Evolutionary conservation across 768 basidiomycete species (phyloP).

Genomic region (Cubamyces sp.): DNA sequence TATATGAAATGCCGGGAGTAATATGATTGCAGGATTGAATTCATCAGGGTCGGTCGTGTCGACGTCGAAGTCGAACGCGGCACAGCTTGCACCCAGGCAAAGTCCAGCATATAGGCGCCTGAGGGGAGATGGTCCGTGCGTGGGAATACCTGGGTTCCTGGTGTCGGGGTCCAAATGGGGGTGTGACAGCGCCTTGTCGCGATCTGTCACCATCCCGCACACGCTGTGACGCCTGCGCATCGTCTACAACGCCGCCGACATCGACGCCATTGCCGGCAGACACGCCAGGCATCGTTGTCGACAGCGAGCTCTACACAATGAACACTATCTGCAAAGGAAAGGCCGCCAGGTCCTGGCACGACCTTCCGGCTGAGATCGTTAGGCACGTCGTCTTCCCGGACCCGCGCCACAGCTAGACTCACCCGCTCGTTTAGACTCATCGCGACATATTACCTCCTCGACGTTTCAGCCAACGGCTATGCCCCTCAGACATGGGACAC

Average conservation of each 20-base stretch:
- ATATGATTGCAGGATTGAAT: too few species aligned
- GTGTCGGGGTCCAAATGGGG: constrained; percentile 21
- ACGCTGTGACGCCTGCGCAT: constrained; percentile 33
- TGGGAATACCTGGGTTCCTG: constrained; percentile 26
- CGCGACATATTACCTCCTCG: constrained; percentile 60
- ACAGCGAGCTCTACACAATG: constrained; percentile 3
- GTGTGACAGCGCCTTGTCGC: constrained; percentile 34
- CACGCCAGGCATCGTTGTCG: constrained; percentile 1
- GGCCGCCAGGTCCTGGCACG: constrained; percentile 60
- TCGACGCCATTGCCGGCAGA: background rate
- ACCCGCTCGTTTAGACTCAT: constrained; percentile 48
- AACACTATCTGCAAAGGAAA: constrained; percentile 56
- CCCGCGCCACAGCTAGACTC: constrained; percentile 25
- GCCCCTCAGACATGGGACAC: constrained; percentile 52
- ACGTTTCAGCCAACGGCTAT: constrained; percentile 47
- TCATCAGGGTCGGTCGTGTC: too few species aligned
- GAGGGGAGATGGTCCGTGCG: constrained; percentile 32
- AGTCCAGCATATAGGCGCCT: background rate
- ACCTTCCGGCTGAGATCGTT: constrained; percentile 63
- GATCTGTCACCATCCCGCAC: constrained; percentile 35
- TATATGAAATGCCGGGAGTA: too few species aligned
- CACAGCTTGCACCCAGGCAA: background rate
- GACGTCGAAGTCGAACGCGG: background rate
- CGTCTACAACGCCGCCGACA: constrained; percentile 20
- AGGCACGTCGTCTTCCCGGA: constrained; percentile 43